Conservation (phyloP, 805 yeast genomes). For the Komagataella phaffii region DNA sequence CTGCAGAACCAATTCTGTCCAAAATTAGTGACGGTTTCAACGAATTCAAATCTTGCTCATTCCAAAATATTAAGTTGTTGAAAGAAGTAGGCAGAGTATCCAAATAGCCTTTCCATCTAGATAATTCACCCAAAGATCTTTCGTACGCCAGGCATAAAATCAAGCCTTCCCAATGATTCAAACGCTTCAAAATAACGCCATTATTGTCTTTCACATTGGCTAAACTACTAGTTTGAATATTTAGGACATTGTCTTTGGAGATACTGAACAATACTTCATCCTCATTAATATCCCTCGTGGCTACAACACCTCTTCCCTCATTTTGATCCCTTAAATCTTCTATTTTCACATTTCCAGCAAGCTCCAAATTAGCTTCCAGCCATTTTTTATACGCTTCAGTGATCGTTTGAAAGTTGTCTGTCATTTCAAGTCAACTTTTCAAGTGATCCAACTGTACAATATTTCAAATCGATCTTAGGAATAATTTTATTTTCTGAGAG, state of each 20-base stretch:
- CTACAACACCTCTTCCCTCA: conserved; percentile 75
- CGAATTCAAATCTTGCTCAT: conserved; percentile 35
- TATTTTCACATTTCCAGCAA: conserved; percentile 46
- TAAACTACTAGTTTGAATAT: conserved; percentile 43
- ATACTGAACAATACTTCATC: conserved; percentile 61
- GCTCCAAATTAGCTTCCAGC: conserved; percentile 23
- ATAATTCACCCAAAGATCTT: conserved; percentile 25
- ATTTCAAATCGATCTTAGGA: background rate
- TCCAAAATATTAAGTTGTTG: conserved; percentile 75
- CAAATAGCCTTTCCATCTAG: conserved; percentile 63
- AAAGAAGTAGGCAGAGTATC: conserved; percentile 52
- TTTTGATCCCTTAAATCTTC: conserved; percentile 41
- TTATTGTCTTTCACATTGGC: conserved; percentile 17
- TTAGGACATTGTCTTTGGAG: conserved; percentile 45
- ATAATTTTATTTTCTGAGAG: background rate
- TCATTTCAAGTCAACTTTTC: background rate
- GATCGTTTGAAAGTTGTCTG: conserved; percentile 3
- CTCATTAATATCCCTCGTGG: conserved; percentile 40
- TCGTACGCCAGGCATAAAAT: conserved; percentile 59
- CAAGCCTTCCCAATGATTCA: conserved; percentile 69
- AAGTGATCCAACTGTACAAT: background rate
- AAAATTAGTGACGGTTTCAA: conserved; percentile 63
- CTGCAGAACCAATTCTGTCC: conserved; percentile 55
- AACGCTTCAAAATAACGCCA: conserved; percentile 21
- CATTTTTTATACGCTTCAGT: conserved; percentile 31